phyloP scores from a whole-genome alignment of 805 yeast species.

The Suhomyces sp. region DNA sequence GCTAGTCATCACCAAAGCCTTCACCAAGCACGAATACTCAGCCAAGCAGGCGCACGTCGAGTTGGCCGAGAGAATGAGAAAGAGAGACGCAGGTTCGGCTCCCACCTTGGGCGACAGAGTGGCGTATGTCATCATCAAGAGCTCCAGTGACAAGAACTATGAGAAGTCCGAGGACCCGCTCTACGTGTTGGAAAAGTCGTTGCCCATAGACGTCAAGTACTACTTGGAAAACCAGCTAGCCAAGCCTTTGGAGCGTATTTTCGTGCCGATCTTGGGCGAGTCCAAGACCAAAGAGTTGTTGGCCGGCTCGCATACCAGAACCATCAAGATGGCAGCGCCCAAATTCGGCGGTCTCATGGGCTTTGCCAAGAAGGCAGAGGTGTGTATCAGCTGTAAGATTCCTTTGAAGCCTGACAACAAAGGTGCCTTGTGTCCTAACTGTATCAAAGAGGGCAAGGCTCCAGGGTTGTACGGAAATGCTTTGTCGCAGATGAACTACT shows the following conservation, averaged over 20 bases:
- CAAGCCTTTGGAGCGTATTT: conserved; percentile 89
- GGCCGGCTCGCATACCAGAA: conserved; percentile 80
- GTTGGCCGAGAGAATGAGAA: conserved; percentile 90
- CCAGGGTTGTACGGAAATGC: conserved; percentile 82
- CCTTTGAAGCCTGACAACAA: conserved; percentile 61
- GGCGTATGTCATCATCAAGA: conserved; percentile 86
- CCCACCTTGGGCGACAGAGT: conserved; percentile 97
- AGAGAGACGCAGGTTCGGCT: conserved; percentile 96
- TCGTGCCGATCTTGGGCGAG: conserved; percentile 93
- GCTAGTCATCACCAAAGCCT: conserved; percentile 88
- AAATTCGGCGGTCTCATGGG: conserved; percentile 86
- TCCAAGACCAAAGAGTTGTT: conserved; percentile 73
- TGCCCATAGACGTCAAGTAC: conserved; percentile 92
- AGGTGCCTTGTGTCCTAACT: conserved; percentile 79
- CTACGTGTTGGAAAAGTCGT: conserved; percentile 84
- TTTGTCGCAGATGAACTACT: conserved; percentile 69
- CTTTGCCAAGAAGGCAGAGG: conserved; percentile 84
- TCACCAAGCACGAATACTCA: conserved; percentile 85
- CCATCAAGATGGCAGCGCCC: conserved; percentile 69
- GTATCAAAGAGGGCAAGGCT: conserved; percentile 56
- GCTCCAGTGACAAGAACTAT: conserved; percentile 79
- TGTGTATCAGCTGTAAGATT: conserved; percentile 84
- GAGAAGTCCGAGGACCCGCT: conserved; percentile 97
- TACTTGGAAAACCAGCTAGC: conserved; percentile 90
- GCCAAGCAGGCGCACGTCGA: conserved; percentile 98